These are phyloP conservation scores for Plasmodium cynomolgi DNA, from an alignment of 169 alveolate species.

Conservation along the genomic window DNA sequence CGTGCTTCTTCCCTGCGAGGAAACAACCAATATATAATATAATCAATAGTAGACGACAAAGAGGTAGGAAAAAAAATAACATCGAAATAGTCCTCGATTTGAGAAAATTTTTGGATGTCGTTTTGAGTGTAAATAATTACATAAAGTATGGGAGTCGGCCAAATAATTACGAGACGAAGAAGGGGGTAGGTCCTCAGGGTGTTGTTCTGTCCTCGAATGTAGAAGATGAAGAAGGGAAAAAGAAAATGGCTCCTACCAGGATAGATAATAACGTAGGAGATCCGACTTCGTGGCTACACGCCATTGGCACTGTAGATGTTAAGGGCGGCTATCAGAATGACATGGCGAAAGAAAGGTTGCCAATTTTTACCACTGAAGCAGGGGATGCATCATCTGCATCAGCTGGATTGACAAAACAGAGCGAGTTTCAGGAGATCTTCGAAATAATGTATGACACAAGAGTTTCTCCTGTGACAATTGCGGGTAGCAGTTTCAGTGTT, in stretches of 20 bases:
- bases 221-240: slow-evolving; percentile 24
- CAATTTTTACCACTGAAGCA: background rate
- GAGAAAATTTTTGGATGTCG: slow-evolving; percentile 26
- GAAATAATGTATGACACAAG: slow-evolving; percentile 37
- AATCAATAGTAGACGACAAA: slow-evolving; percentile 47
- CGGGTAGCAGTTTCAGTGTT: slow-evolving; percentile 41
- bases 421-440: slow-evolving; percentile 23
- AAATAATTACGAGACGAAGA: slow-evolving; percentile 24
- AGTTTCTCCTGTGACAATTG: slow-evolving; percentile 18
- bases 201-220: background rate
- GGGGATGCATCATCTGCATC: background rate
- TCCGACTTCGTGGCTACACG: background rate
- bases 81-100: slow-evolving; percentile 48
- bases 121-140: slow-evolving; percentile 42
- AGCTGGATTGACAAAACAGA: background rate
- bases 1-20: slow-evolving; percentile 69
- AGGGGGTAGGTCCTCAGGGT: background rate
- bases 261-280: background rate
- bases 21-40: slow-evolving; percentile 70
- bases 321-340: background rate
- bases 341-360: background rate
- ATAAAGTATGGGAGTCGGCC: slow-evolving; percentile 73
- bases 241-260: background rate
- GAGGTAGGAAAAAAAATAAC: slow-evolving; percentile 26
- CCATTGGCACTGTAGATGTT: background rate